Conservation (phyloP, 768 basidiomycete genomes). For the Termitomyces eurrhizus region DNA sequence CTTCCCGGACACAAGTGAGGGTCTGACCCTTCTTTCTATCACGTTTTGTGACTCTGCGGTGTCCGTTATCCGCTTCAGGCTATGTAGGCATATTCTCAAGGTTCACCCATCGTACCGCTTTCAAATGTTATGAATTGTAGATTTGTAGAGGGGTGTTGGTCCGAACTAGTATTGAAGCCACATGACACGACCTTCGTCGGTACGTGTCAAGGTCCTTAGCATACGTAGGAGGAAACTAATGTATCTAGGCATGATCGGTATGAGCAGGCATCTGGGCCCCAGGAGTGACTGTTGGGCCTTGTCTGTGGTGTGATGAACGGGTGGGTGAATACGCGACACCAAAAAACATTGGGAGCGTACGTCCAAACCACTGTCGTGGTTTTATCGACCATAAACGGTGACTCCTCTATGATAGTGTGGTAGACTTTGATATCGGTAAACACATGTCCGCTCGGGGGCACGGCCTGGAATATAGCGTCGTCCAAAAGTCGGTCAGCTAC, state of each 20-base stretch:
- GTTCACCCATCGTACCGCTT: no score
- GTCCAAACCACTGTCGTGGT: conserved; percentile 2
- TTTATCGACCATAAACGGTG: neutral
- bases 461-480: neutral
- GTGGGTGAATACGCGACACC: neutral
- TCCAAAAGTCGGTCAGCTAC: no score
- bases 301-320: neutral
- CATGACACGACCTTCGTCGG: no score
- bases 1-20: no score
- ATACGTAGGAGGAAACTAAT: neutral
- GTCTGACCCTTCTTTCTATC: neutral
- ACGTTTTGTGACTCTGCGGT: neutral
- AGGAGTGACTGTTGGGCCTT: neutral
- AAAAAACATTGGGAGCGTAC: neutral
- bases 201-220: no score
- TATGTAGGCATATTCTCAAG: no score
- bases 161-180: no score
- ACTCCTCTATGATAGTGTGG: neutral
- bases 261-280: neutral
- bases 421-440: neutral
- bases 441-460: neutral
- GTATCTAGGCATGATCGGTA: neutral
- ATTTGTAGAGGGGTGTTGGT: no score
- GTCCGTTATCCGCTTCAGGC: no score
- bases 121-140: no score